Percentiles rank a stretch among this genome's conserved stretches.
Conservation (phyloP, 768 basidiomycete species). For the Panellus pusillus region DNA sequence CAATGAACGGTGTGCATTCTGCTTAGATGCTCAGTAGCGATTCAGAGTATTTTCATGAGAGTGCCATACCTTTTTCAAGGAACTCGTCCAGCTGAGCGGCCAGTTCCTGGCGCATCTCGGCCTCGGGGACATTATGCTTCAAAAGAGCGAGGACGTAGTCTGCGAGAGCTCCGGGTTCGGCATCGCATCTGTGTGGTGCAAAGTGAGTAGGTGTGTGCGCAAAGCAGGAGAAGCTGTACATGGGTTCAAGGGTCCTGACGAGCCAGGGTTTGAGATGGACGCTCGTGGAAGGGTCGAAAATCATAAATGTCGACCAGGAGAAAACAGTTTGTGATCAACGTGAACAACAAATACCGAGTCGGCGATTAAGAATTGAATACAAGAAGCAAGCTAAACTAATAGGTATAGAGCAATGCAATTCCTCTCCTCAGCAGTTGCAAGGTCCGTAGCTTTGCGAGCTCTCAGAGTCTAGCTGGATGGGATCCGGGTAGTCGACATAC, state of each 20-base stretch:
- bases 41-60: too few relatives aligned
- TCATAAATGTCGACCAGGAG: constrained; percentile 42
- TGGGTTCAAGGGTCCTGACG: constrained; percentile 84
- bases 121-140: constrained; percentile 83
- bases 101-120: constrained; percentile 80
- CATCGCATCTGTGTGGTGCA: constrained; percentile 75
- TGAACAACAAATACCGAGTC: constrained; percentile 8
- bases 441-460: constrained; percentile 80
- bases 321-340: constrained; percentile 4
- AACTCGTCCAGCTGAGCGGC: constrained; percentile 84
- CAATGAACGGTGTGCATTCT: constrained; percentile 78
- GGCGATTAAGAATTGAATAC: constrained; percentile 16
- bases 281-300: constrained; percentile 64
- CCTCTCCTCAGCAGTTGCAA: constrained; percentile 72
- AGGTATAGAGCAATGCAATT: constrained; percentile 20
- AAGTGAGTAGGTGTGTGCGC: not conserved
- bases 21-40: constrained; percentile 23
- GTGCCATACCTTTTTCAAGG: constrained; percentile 83
- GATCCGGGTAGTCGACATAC: constrained; percentile 98
- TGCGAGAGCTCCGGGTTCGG: constrained; percentile 89
- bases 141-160: constrained; percentile 94
- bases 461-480: constrained; percentile 95
- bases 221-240: constrained; percentile 47
- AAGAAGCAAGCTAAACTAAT: constrained; percentile 15
- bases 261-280: constrained; percentile 85